These are phyloP conservation scores for Hippophae rhamnoides DNA, from an alignment of 306 rosid genomes.

Conservation along the genomic window DNA sequence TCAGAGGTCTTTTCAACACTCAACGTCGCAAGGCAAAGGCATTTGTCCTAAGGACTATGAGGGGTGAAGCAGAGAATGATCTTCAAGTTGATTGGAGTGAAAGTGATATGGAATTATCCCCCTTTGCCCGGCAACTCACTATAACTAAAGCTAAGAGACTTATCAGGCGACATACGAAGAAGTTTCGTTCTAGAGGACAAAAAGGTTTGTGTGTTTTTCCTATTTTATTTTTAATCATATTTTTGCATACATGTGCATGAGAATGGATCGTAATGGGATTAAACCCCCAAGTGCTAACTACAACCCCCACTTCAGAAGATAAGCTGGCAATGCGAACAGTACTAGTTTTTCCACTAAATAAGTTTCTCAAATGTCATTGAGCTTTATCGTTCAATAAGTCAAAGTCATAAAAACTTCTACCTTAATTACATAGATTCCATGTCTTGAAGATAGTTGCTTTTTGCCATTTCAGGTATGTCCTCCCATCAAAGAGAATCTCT, in stretches of 20 bases:
- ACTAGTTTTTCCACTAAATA: no score
- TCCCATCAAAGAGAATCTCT: constrained; percentile 77
- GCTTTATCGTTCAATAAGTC: no score
- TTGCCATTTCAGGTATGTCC: constrained; percentile 52
- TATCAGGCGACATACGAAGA: constrained; percentile 85
- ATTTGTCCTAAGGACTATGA: constrained; percentile 84
- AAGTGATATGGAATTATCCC: constrained; percentile 79
- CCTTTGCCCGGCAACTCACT: constrained; percentile 90
- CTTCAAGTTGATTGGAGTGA: constrained; percentile 96
- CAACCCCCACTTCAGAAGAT: no score
- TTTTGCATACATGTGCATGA: background rate
- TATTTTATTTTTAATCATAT: constrained; percentile 1
- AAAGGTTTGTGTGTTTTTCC: constrained; percentile 48
- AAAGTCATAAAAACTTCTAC: no score
- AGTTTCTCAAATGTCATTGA: no score
- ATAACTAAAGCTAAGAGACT: constrained; percentile 86
- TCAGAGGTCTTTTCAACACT: constrained; percentile 81
- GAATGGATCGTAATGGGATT: background rate
- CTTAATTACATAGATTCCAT: no score
- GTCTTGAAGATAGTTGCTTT: background rate
- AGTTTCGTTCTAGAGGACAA: constrained; percentile 76
- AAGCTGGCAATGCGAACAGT: no score
- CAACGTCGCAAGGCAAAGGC: constrained; percentile 96
- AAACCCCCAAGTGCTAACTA: no score
- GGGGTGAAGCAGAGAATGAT: constrained; percentile 94